phyloP scores from a whole-genome alignment of 108 stramenopile species.

The Stephanodiscus minutulus region DNA sequence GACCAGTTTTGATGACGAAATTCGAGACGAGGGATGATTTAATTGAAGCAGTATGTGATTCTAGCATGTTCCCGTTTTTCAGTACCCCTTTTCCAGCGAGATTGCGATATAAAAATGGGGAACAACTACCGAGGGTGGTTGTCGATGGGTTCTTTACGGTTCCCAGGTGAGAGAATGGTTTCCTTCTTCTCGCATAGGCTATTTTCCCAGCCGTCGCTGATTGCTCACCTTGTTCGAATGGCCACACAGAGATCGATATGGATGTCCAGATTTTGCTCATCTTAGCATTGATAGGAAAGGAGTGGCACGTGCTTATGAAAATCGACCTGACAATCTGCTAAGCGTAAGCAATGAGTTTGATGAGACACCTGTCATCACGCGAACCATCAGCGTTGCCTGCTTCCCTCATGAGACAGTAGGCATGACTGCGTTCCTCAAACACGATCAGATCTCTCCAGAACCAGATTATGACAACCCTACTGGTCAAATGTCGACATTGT shows the following conservation, averaged over 20 bases:
- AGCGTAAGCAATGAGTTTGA: slow-evolving; percentile 23
- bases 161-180: slow-evolving; percentile 35
- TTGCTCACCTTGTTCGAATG: no score
- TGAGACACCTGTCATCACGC: slow-evolving; percentile 50
- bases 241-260: slow-evolving; percentile 59
- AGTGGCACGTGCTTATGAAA: slow-evolving; percentile 12
- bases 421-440: slow-evolving; percentile 45
- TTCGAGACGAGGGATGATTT: slow-evolving; percentile 66
- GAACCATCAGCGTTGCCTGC: slow-evolving; percentile 66
- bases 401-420: slow-evolving; percentile 63
- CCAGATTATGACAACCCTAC: slow-evolving; percentile 45
- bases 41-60: slow-evolving; percentile 65
- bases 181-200: background rate
- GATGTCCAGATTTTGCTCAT: slow-evolving; percentile 75
- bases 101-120: slow-evolving; percentile 46
- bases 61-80: slow-evolving; percentile 82
- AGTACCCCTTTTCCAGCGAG: slow-evolving; percentile 58
- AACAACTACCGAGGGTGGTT: slow-evolving; percentile 58
- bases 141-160: slow-evolving; percentile 83
- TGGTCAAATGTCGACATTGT: slow-evolving; percentile 48
- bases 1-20: slow-evolving; percentile 56
- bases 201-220: background rate
- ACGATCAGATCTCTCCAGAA: slow-evolving; percentile 58
- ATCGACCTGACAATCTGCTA: background rate
- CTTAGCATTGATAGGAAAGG: slow-evolving; percentile 34